These are phyloP conservation scores for Paratinospora sagittata DNA, from an alignment of 164 flowering plant species.

Conservation along the genomic window DNA sequence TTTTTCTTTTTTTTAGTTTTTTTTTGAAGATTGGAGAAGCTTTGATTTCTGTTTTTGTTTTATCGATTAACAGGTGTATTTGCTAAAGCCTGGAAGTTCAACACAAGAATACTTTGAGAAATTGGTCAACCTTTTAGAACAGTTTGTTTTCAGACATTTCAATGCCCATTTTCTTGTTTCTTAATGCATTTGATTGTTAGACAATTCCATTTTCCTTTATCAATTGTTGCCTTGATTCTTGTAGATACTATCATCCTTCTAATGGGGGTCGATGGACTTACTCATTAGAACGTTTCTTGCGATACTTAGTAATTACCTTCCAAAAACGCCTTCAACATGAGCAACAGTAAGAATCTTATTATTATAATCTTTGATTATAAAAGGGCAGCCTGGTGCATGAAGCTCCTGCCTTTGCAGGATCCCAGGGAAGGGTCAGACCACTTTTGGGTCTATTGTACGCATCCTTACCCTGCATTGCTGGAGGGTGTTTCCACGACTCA, in stretches of 20 bases:
- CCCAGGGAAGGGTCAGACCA: no score
- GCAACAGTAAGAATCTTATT: constrained; percentile 53
- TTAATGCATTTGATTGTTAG: background rate
- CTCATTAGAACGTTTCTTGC: constrained; percentile 79
- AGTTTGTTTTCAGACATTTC: constrained; percentile 53
- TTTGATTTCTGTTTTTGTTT: background rate
- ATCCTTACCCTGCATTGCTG: no score
- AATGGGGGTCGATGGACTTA: constrained; percentile 99
- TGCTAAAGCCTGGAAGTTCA: constrained; percentile 71
- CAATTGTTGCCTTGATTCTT: constrained; percentile 12
- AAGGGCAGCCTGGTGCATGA: no score
- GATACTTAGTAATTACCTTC: constrained; percentile 64
- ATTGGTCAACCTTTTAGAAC: constrained; percentile 95
- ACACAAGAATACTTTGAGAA: constrained; percentile 74
- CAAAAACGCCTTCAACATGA: constrained; percentile 76
- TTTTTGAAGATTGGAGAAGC: background rate
- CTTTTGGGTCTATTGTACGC: no score
- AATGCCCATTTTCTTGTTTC: constrained; percentile 14
- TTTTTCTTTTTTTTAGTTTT: no score
- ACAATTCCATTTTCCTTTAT: constrained; percentile 8
- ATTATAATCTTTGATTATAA: constrained; percentile 4
- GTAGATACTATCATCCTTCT: constrained; percentile 96
- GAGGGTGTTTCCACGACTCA: no score
- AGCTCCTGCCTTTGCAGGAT: no score
- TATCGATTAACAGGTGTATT: constrained; percentile 54